Evolutionary conservation across 148 eudicot species (phyloP), one percentile per base, ranked within the genome.

Genomic region (Fagopyrum homotropicum): DNA sequence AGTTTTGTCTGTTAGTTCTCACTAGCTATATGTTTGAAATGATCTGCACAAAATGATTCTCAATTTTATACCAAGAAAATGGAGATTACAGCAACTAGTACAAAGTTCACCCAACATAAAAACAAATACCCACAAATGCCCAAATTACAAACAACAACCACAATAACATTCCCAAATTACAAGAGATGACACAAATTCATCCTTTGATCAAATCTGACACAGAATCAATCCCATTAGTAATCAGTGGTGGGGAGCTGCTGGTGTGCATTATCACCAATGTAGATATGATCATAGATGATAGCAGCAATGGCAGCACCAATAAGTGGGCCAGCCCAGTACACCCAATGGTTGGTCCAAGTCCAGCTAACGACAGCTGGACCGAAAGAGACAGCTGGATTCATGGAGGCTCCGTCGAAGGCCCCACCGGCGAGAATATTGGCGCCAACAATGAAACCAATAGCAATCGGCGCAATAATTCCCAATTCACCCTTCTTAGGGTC

Each of bases 301-400:
- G 81, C 89, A 72, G 89, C 89, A 22, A 88, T 63, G 4, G 75
- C 88, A 29, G 84, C 88, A 4, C 91, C 91, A 22, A 84, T 69
- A 22, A 88, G 79, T 22, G 91, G 91, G 6, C 91, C 90, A 43
- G 76, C 86, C 90, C 90, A 87, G 47, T 85, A 85, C 40, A 85
- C 81, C 88, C 88, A 87, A 29, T 87, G 90, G 77, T 81, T 68
- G 69, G 69, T 9, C 86, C 86, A 87, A 17, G 73, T 73, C 83
- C 85, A 85, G 82, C 86, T 83, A 9, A 87, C 85, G 44, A 87
- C 45, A n/a, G 90, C 88, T 0, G 90, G 87, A 8, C 90, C 88
- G 15, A 87, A 84, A 0, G 90, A 81, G 22, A 87, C 88, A 0
- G 88, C 90, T 0, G 90, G 88, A 82, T 75, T 75, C 77, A 75